Conservation (phyloP, 1,284 basidiomycete genomes). For the Singerocomus inundabilis region DNA sequence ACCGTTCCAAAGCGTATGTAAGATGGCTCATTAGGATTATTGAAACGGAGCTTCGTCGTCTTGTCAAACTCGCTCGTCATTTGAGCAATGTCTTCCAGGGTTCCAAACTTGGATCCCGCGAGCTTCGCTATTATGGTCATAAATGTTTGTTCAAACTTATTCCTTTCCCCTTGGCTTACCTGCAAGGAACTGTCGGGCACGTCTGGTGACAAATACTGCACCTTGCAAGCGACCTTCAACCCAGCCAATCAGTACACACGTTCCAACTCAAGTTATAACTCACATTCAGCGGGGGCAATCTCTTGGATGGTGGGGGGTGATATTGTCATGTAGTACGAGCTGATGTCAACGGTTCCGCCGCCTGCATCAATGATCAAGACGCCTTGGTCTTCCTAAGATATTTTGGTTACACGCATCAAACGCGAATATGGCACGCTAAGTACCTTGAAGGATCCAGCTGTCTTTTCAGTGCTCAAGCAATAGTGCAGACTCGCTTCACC, state of each 20-base stretch:
- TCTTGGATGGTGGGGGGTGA: conserved; percentile 29
- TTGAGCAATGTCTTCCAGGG: conserved; percentile 33
- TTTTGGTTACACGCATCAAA: conserved; percentile 5
- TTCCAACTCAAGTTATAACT: neutral
- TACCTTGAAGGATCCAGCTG: conserved; percentile 40
- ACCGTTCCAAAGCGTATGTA: conserved; percentile 44
- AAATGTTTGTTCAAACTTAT: neutral
- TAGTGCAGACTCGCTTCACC: conserved; percentile 52
- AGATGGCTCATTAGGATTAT: conserved; percentile 32
- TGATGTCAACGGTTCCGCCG: conserved; percentile 47
- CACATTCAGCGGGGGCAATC: conserved; percentile 35
- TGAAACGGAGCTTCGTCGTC: conserved; percentile 43
- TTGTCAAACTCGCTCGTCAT: conserved; percentile 42
- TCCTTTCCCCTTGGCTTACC: conserved; percentile 17
- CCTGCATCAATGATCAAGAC: conserved; percentile 51
- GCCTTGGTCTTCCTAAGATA: conserved; percentile 33
- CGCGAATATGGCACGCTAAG: conserved; percentile 11
- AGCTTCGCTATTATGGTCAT: conserved; percentile 32
- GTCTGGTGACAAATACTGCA: conserved; percentile 35
- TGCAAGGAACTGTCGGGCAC: conserved; percentile 33
- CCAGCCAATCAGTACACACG: conserved; percentile 4
- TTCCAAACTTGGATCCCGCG: conserved; percentile 34
- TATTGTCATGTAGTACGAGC: conserved; percentile 31
- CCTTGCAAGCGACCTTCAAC: conserved; percentile 35
- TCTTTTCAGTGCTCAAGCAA: conserved; percentile 41